These are phyloP conservation scores for Emydomyces testavorans DNA, from an alignment of 2,329 filamentous ascomycete species.

Conservation along the genomic window DNA sequence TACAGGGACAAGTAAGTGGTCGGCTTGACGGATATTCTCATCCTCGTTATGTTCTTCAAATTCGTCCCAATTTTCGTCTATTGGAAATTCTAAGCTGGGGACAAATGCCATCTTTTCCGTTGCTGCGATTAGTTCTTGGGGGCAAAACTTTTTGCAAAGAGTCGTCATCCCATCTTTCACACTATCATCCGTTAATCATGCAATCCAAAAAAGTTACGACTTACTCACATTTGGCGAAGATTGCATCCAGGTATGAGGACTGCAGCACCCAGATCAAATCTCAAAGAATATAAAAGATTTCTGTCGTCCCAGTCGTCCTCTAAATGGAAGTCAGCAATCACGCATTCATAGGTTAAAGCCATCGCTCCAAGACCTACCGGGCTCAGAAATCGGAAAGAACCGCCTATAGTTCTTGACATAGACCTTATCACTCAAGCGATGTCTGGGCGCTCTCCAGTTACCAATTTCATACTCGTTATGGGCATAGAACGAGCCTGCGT, in stretches of 20 bases:
- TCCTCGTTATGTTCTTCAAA: background rate
- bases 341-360: background rate
- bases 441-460: constrained; percentile 18
- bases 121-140: background rate
- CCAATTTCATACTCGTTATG: constrained; percentile 24
- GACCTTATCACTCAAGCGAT: background rate
- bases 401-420: constrained; percentile 9
- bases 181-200: background rate
- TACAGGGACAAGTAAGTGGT: too few species aligned
- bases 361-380: constrained; percentile 3
- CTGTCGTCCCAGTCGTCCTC: constrained; percentile 22
- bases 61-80: background rate
- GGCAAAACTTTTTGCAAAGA: constrained; percentile 2
- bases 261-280: constrained; percentile 11
- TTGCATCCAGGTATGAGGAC: constrained; percentile 11
- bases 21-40: too few species aligned
- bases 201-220: background rate
- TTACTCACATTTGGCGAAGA: constrained; percentile 10
- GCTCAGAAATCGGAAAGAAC: constrained; percentile 7
- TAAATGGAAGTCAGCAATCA: background rate
- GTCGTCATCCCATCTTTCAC: constrained; percentile 6
- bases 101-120: background rate
- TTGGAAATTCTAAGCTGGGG: background rate
- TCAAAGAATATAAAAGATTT: constrained; percentile 20
- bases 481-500: constrained; percentile 25